These are phyloP conservation scores for Wickerhamiella cacticola DNA, from an alignment of 805 yeast species.

Conservation along the genomic window DNA sequence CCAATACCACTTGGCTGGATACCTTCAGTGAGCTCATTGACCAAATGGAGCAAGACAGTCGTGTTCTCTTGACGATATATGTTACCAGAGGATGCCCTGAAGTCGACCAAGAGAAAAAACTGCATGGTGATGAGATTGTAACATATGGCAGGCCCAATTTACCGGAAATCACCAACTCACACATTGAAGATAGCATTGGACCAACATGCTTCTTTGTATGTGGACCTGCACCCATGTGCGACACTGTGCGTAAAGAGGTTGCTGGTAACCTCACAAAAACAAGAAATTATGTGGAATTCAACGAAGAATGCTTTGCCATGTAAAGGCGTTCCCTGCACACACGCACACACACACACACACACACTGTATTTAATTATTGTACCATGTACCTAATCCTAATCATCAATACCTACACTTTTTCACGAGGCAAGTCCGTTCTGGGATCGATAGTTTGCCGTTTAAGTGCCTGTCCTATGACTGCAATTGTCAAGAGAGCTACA, in stretches of 20 bases:
- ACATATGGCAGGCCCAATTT: slow-evolving; percentile 9
- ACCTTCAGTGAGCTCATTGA: slow-evolving; percentile 37
- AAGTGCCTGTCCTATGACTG: not conserved
- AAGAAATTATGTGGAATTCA: slow-evolving; percentile 15
- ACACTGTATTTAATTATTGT: not conserved
- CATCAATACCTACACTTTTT: too few species aligned
- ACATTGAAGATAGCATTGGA: slow-evolving; percentile 12
- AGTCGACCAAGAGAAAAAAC: not conserved
- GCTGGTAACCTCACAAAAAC: slow-evolving; percentile 11
- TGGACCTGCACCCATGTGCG: slow-evolving; percentile 16
- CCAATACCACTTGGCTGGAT: slow-evolving; percentile 38
- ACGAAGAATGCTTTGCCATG: slow-evolving; percentile 16
- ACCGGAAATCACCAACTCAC: slow-evolving; percentile 4
- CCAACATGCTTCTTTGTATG: slow-evolving; percentile 16
- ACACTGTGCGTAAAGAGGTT: slow-evolving; percentile 14
- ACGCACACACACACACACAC: too few species aligned
- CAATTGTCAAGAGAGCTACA: slow-evolving; percentile 12
- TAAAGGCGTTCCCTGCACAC: slow-evolving; percentile 4
- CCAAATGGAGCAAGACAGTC: slow-evolving; percentile 20
- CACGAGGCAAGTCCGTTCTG: not conserved
- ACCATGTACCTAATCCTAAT: not conserved
- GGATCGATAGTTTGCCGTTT: slow-evolving; percentile 1
- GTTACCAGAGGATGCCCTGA: slow-evolving; percentile 5
- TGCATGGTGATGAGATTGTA: not conserved
- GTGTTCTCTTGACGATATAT: slow-evolving; percentile 6